Conservation (phyloP, 1,284 basidiomycete species). For the Gymnopus androsaceus region DNA sequence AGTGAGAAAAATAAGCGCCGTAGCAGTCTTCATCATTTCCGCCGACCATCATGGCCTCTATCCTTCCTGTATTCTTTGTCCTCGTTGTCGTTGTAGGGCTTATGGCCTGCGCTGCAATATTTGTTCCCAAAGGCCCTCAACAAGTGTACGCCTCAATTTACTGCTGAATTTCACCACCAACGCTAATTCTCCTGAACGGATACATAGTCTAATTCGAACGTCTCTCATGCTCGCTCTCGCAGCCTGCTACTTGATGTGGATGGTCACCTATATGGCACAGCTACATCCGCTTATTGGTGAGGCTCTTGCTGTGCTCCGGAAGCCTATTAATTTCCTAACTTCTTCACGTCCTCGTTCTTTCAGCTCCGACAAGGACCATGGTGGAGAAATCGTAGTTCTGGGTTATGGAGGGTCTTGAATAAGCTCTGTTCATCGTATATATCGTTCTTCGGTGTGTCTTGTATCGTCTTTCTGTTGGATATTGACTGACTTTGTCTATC, state of each 20-base stretch:
- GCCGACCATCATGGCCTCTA: conserved; percentile 16
- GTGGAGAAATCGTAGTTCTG: too few species aligned
- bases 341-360: too few species aligned
- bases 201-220: conserved; percentile 84
- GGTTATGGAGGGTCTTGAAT: too few species aligned
- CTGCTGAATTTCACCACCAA: conserved; percentile 3
- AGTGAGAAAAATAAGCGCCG: too few species aligned
- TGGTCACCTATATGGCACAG: conserved; percentile 90
- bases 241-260: conserved; percentile 93
- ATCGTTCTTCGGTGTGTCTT: too few species aligned
- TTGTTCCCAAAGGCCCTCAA: conserved; percentile 81
- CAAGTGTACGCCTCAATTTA: conserved; percentile 75
- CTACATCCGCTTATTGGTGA: conserved; percentile 89
- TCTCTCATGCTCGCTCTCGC: conserved; percentile 74
- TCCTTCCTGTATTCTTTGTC: conserved; percentile 32
- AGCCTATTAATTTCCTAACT: too few species aligned
- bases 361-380: too few species aligned
- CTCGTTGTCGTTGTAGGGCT: conserved; percentile 61
- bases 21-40: too few species aligned
- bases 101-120: conserved; percentile 67
- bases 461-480: too few species aligned
- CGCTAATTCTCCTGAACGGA: not conserved
- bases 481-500: too few species aligned
- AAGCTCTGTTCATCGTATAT: too few species aligned
- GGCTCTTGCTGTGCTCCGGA: too few species aligned